Base-by-base conservation (phyloP, 768 basidiomycete species). In the Tricholoma sp. region DNA sequence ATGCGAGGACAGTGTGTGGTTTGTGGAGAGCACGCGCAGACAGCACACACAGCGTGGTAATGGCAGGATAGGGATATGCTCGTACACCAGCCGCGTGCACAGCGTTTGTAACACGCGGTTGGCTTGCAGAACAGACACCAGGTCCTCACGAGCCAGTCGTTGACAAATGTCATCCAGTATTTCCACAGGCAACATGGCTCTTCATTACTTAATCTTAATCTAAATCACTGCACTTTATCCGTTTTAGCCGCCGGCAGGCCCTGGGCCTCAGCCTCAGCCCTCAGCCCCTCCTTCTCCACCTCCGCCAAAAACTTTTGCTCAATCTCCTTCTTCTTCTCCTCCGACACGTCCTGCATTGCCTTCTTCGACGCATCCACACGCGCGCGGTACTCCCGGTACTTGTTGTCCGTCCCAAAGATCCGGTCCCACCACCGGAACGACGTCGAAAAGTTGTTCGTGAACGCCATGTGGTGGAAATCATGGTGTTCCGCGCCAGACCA, bases 401-500 rank as follows among this genome's bases (percentile, higher is more conserved):
- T 93, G 72, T 78, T 71, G 66, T 99, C 96, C 0, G 96, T 98
- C 51, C 94, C 94, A 65, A 91, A 86, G 61, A 93, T 72, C 57
- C 81, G 80, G 71, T 98, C 96, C 71, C 89, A 92, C 88, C 91
- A 96, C 39, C 94, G 84, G 85, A 97, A 97, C 18, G 88, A 91
- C 6, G 94, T 95, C 8, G 91, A 90, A 70, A 81, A 96, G 78
- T 95, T 95, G 78, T 94, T 94, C 50, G 84, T 84, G 78, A 94
- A 96, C 3, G 90, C 87, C 90, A 94, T 91, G 74, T 99, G 96
- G 73, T 98, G 96, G 84, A 94, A 98, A 68, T 98, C 95, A 69
- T 97, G 95, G 74, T 96, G 93, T 65, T 98, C 96, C 0, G 94
- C 94, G 37, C 96, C 95, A 6, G 91, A 89, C 95, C 95, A 98